Evolutionary conservation across 495 filamentous ascomycete species (phyloP), one percentile per base, ranked within the genome.

Genomic region (Lindgomyces ingoldianus): DNA sequence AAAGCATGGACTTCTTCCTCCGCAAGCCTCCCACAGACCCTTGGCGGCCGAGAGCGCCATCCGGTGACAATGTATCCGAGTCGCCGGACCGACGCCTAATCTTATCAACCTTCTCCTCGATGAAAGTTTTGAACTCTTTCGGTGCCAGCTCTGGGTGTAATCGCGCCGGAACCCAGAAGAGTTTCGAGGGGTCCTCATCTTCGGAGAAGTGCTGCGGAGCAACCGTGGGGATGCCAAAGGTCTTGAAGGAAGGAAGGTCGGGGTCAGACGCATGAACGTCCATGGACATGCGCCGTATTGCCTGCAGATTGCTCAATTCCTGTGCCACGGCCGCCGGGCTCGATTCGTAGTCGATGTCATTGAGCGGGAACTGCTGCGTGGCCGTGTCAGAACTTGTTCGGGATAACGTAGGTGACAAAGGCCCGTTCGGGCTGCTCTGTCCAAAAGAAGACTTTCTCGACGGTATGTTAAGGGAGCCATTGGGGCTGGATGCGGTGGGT

Each of bases 271-370:
- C 89, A 56, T 90, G 89, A 14, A 96, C 94, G 75, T 97, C 93
- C 95, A 99, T 98, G 16, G 94, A 98, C 90, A 99, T 93, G 59
- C 94, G 88, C 64, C 94, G 87, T 60, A 99, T 84, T 12, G 95
- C 94, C 70, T 96, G 93, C 53, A 99, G 77, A 72, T 98, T 99
- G 75, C 88, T 96, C 47, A 98, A 78, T 78, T 99, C 94, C 73
- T 98, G 91, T 29, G 91, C 91, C 18, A 99, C 91, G 61, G 93
- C 93, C 50, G 89, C 91, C 12, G 95, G 89, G 69, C 93, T 86
- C 14, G 89, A 91, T 75, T 91, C 89, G 73, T 92, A 92, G 79
- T 96, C 92, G 64, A 97, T 92, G 72, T 96, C 88, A 67, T 91
- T 91, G 30, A 97, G 81, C 56, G 93, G 91, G 69, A 93, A 96